phyloP scores from a whole-genome alignment of 2,329 filamentous ascomycete genomes.

The Torrubiellomyces zombiae region DNA sequence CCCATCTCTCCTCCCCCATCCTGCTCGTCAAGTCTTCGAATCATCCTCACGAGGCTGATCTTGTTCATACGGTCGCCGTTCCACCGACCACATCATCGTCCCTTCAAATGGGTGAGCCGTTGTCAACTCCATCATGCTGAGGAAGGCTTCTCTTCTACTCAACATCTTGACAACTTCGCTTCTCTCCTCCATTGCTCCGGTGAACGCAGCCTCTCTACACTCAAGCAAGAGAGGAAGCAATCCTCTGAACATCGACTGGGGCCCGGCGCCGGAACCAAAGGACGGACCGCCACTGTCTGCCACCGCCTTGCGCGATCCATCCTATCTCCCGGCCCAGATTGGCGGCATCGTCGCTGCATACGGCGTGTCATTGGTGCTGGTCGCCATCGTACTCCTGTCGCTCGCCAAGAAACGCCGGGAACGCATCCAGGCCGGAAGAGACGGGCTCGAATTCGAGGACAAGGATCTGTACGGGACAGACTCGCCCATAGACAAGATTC shows the following conservation, averaged over 20 bases:
- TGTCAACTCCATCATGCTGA: too few relatives aligned
- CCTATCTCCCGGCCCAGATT: constrained; percentile 64
- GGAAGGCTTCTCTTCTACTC: too few relatives aligned
- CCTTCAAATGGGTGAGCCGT: too few relatives aligned
- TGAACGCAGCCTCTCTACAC: too few relatives aligned
- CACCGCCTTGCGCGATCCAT: constrained; percentile 39
- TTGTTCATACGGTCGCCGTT: too few relatives aligned
- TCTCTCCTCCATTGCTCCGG: too few relatives aligned
- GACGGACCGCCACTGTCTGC: constrained; percentile 43
- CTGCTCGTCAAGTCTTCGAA: too few relatives aligned
- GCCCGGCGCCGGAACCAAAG: constrained; percentile 35
- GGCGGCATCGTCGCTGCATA: constrained; percentile 74
- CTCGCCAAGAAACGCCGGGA: constrained; percentile 39
- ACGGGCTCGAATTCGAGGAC: constrained; percentile 27
- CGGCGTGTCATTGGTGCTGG: constrained; percentile 56
- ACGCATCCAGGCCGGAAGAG: constrained; percentile 34
- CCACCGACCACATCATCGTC: too few relatives aligned
- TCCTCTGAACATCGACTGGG: constrained; percentile 27
- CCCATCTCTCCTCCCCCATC: too few relatives aligned
- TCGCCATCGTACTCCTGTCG: constrained; percentile 48
- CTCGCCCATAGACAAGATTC: constrained; percentile 5
- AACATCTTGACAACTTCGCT: too few relatives aligned
- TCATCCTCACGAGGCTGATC: too few relatives aligned
- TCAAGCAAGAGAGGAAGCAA: constrained; percentile 13
- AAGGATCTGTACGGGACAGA: constrained; percentile 9